Percentiles rank a stretch among this genome's conserved stretches.
Evolutionary conservation across 441 rosid species (phyloP).

Genomic region (Corymbia citriodora): DNA sequence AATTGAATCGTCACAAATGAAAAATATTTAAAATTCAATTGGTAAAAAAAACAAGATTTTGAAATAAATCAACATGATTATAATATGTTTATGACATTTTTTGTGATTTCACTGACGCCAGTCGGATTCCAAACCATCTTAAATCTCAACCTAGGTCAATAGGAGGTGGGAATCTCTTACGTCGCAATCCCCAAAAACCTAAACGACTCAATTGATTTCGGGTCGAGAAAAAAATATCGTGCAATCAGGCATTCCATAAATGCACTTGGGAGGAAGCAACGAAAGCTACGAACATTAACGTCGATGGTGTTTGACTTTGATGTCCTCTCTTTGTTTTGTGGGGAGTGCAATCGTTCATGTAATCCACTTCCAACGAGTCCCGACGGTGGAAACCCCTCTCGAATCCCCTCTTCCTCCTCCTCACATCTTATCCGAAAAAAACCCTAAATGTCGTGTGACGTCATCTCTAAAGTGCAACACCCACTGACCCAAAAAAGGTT

Average conservation of each 20-base stretch:
- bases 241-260: background rate
- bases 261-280: background rate
- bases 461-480: background rate
- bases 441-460: background rate
- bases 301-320: background rate
- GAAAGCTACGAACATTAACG: background rate
- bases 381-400: background rate
- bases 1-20: too few species aligned
- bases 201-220: background rate
- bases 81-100: too few species aligned
- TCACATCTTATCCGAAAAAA: background rate
- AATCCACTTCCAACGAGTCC: background rate
- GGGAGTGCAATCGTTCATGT: background rate
- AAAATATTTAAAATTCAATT: too few species aligned
- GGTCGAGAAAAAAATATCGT: background rate
- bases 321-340: background rate
- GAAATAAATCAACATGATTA: too few species aligned
- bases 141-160: background rate
- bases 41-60: too few species aligned
- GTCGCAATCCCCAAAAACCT: background rate
- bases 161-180: background rate
- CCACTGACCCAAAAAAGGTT: background rate
- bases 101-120: too few species aligned
- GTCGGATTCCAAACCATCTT: too few species aligned
- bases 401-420: background rate